phyloP scores from a whole-genome alignment of 1,284 basidiomycete species.

The Meira miltonrushii region DNA sequence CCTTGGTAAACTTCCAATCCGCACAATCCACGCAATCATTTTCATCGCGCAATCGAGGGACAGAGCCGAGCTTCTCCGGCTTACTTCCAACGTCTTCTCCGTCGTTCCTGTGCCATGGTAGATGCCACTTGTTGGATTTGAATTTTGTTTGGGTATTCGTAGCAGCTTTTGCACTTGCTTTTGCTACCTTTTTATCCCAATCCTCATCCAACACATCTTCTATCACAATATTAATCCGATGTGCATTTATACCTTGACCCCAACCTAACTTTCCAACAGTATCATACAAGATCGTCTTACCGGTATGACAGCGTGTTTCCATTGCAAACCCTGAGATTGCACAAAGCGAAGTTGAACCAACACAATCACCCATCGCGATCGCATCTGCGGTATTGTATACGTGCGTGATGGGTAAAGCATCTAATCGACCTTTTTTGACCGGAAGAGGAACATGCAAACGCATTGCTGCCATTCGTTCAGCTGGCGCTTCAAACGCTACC shows the following conservation, averaged over 20 bases:
- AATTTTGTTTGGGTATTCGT: neutral
- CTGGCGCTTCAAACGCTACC: conserved; percentile 85
- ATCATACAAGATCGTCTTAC: conserved; percentile 79
- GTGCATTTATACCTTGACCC: conserved; percentile 71
- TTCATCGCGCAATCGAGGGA: conserved; percentile 22
- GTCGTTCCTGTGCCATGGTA: conserved; percentile 29
- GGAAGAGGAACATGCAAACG: conserved; percentile 78
- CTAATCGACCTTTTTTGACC: conserved; percentile 39
- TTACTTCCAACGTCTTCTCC: conserved; percentile 21
- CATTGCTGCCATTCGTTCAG: conserved; percentile 75
- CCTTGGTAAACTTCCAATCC: no score
- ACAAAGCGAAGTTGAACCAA: conserved; percentile 38
- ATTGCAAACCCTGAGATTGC: conserved; percentile 49
- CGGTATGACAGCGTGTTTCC: conserved; percentile 66
- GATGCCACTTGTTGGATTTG: conserved; percentile 22
- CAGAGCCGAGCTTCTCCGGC: conserved; percentile 26
- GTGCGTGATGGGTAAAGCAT: conserved; percentile 58
- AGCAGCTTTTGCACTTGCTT: conserved; percentile 21
- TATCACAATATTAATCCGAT: conserved; percentile 71
- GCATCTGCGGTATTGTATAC: conserved; percentile 77
- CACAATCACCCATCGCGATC: conserved; percentile 54
- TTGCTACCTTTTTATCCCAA: conserved; percentile 59
- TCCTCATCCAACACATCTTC: conserved; percentile 68
- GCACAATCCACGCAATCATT: conserved; percentile 13
- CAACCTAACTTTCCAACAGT: conserved; percentile 77